Conservation (phyloP, 2,329 filamentous ascomycete genomes). For the Metarhizium brunneum region DNA sequence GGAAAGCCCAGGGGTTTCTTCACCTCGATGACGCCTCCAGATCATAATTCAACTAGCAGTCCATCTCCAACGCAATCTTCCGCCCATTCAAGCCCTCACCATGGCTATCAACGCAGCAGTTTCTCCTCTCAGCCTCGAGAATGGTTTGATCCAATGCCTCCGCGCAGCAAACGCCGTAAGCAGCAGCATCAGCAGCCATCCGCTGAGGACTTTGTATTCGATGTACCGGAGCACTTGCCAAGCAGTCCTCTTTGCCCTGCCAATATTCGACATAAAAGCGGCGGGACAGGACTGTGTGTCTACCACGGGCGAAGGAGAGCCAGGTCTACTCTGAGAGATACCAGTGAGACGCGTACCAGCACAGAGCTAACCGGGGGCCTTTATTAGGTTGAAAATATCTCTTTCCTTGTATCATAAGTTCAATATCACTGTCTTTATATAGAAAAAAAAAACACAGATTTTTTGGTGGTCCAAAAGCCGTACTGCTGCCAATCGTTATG, state of each 20-base stretch:
- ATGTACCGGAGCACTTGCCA: slow-evolving; percentile 41
- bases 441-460: no score
- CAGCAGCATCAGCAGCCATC: not conserved
- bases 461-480: no score
- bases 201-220: slow-evolving; percentile 31
- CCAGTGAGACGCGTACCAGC: not conserved
- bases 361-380: not conserved
- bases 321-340: slow-evolving; percentile 2
- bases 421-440: no score
- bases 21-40: slow-evolving; percentile 26
- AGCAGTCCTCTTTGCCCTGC: slow-evolving; percentile 42
- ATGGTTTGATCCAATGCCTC: slow-evolving; percentile 26
- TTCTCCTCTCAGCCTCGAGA: slow-evolving; percentile 18
- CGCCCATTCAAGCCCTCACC: slow-evolving; percentile 8
- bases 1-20: slow-evolving; percentile 33
- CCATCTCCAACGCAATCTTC: slow-evolving; percentile 2
- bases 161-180: slow-evolving; percentile 12
- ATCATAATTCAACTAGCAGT: not conserved
- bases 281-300: slow-evolving; percentile 40
- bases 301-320: slow-evolving; percentile 33
- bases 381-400: not conserved
- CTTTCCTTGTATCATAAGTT: not conserved
- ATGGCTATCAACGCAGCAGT: slow-evolving; percentile 13
- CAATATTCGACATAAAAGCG: slow-evolving; percentile 32
- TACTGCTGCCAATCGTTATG: no score